These are phyloP conservation scores for Alternaria postmessia DNA, from an alignment of 2,329 filamentous ascomycete genomes.

Conservation along the genomic window DNA sequence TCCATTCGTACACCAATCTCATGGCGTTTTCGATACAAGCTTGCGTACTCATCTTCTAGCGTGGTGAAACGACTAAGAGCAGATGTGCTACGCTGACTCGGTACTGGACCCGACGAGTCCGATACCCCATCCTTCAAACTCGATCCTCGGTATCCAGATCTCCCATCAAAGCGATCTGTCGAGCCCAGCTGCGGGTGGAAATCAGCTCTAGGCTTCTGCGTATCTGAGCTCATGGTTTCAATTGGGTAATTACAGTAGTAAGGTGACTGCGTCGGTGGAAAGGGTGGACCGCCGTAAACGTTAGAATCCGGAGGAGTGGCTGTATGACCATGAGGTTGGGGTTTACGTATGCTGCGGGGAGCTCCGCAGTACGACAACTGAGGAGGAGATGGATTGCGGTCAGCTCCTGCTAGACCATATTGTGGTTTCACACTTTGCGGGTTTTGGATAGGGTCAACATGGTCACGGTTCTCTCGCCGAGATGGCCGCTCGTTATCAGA, in stretches of 20 bases:
- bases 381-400: neutral
- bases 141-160: neutral
- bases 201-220: neutral
- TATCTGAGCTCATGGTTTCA: neutral
- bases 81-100: neutral
- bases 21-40: neutral
- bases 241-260: neutral
- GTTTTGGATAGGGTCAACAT: neutral
- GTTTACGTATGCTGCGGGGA: neutral
- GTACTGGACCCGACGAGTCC: neutral
- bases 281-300: neutral
- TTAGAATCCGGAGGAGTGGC: neutral
- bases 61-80: neutral
- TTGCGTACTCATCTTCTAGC: neutral
- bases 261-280: neutral
- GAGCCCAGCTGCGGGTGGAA: neutral
- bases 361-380: neutral
- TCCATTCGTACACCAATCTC: neutral
- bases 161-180: neutral
- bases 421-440: neutral
- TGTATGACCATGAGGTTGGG: neutral
- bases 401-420: neutral
- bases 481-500: neutral
- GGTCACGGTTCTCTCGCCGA: neutral
- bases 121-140: neutral